These are phyloP conservation scores for Saccharomycopsis fermentans DNA, from an alignment of 805 yeast genomes.

Conservation along the genomic window DNA sequence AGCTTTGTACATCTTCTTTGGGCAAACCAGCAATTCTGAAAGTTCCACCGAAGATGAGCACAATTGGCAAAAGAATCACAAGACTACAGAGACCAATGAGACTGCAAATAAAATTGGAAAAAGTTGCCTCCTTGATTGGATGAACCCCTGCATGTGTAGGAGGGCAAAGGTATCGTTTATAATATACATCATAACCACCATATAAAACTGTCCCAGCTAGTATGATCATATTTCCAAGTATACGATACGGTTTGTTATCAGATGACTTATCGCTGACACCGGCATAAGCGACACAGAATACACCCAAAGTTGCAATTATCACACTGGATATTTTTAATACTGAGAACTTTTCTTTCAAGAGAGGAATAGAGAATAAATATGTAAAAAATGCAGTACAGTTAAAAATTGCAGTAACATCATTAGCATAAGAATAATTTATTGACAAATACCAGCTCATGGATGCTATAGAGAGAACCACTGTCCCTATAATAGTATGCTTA, in stretches of 20 bases:
- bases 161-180: conserved; percentile 69
- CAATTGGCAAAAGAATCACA: conserved; percentile 19
- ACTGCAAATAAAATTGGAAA: conserved; percentile 69
- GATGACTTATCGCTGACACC: conserved; percentile 26
- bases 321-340: conserved; percentile 60
- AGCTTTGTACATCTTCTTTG: conserved; percentile 19
- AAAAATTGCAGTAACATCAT: conserved; percentile 84
- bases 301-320: conserved; percentile 61
- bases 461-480: conserved; percentile 57
- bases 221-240: conserved; percentile 62
- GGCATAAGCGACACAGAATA: conserved; percentile 66
- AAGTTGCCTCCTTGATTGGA: conserved; percentile 64
- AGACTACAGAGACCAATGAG: conserved; percentile 51
- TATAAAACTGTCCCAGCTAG: conserved; percentile 65
- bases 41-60: conserved; percentile 21
- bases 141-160: conserved; percentile 22
- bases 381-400: conserved; percentile 88
- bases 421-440: conserved; percentile 68
- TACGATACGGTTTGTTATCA: conserved; percentile 43
- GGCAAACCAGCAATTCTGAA: conserved; percentile 36
- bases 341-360: conserved; percentile 56
- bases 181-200: conserved; percentile 76
- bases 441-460: conserved; percentile 84
- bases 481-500: conserved; percentile 33
- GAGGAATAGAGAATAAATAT: conserved; percentile 69